Base-by-base conservation (phyloP, 176 grass and related monocot genomes). In the barley (Hordeum vulgare) region DNA sequence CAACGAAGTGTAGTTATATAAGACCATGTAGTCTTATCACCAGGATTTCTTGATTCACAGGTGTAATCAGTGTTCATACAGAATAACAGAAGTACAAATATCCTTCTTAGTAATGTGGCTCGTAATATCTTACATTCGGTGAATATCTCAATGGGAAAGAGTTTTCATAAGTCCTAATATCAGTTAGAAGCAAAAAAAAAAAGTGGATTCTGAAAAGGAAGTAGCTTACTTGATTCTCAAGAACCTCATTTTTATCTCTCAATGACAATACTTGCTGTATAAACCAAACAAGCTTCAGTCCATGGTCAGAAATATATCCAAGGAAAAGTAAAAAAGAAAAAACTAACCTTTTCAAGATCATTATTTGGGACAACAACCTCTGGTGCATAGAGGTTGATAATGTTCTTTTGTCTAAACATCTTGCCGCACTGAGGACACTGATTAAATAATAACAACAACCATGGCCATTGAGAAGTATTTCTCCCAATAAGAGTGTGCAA, bases 341-440 rank as follows among this genome's bases (percentile, higher is more conserved):
- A 78, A 49, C 75, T 45, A 85, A 94, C 96, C 91, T 92, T 95
- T 90, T 95, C 86, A 77, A 98, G 84, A 86, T 98, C 93, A 87
- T 95, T 89, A 80, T 89, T 95, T 74, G 91, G 85, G 87, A 95
- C 93, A 78, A 40, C 87, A 84, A 95, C 90, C 53, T 85, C 83
- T 71, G 96, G 96, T 82, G 76, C 93, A 88, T 92, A 98, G 49
- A 98, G 86, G 74, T 91, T 94, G 87, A 95, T 95, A 62, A 98
- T 98, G 49, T 87, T 20, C 76, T 86, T 91, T 65, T 57, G 73
- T 65, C 79, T 85, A 65, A 89, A 95, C 39, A 81, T 85, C 77
- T 76, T 82, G 78, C 90, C 87, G 51, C 96, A 98, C 53, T 98
- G 96, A 59, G 93, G 96, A 54, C 96, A 95, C 96, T 98, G 90